phyloP scores from a whole-genome alignment of 2,329 filamentous ascomycete species.

The Pseudocercospora cruenta region DNA sequence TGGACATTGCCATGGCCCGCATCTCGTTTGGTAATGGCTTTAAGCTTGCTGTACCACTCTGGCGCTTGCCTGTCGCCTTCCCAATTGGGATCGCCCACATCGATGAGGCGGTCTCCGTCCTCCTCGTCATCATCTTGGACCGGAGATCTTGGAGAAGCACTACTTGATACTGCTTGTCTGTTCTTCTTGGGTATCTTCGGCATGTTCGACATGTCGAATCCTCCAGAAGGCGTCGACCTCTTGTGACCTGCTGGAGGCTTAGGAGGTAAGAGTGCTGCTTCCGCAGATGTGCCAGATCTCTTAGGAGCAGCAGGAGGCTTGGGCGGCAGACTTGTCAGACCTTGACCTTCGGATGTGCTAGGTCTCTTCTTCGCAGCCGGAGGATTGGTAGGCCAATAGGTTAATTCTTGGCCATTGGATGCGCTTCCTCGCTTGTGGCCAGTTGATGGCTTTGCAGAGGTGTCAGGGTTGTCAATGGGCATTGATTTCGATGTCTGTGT shows the following conservation, averaged over 20 bases:
- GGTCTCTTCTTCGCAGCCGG: background rate
- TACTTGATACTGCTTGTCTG: background rate
- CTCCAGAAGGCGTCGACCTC: background rate
- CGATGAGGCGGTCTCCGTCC: background rate
- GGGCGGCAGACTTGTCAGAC: background rate
- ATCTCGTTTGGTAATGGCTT: conserved; percentile 7
- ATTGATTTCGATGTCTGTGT: background rate
- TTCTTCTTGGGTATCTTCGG: conserved; percentile 1
- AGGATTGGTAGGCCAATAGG: background rate
- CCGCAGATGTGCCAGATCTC: background rate
- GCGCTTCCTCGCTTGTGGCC: background rate
- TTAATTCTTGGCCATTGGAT: background rate
- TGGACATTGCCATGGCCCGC: conserved; percentile 13
- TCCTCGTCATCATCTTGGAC: background rate
- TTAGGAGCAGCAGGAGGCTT: background rate
- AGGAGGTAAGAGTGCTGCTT: background rate
- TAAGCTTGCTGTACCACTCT: conserved; percentile 27
- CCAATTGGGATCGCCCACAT: background rate
- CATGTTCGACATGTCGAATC: background rate
- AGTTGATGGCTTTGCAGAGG: background rate
- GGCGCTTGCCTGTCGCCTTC: conserved; percentile 18
- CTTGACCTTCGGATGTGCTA: background rate
- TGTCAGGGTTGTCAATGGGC: background rate
- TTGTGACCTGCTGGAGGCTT: background rate
- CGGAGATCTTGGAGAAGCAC: conserved; percentile 8